Conservation (phyloP, 2,329 filamentous ascomycete species). For the Colletotrichum tropicale region DNA sequence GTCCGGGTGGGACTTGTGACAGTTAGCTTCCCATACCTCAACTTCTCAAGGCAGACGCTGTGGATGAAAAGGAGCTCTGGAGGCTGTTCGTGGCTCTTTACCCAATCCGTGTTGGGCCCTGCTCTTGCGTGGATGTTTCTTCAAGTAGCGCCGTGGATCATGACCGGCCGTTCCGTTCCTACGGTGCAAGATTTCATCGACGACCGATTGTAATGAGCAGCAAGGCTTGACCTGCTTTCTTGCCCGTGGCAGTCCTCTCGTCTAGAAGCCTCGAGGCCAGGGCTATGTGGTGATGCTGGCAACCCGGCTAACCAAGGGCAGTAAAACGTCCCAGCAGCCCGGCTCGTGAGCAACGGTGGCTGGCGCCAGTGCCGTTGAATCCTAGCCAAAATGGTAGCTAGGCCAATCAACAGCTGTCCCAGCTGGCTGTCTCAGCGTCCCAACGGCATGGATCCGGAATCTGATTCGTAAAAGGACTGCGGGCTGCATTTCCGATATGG, state of each 20-base stretch:
- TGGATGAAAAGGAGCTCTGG: background rate
- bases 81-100: background rate
- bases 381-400: background rate
- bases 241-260: background rate
- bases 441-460: slow-evolving; percentile 18
- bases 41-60: background rate
- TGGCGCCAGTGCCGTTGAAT: slow-evolving; percentile 8
- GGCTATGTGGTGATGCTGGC: background rate
- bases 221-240: background rate
- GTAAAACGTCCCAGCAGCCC: background rate
- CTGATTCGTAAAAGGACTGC: slow-evolving; percentile 11
- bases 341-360: slow-evolving; percentile 7
- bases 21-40: background rate
- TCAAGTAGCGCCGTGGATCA: slow-evolving; percentile 3
- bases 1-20: background rate
- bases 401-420: slow-evolving; percentile 2
- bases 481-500: slow-evolving; percentile 14
- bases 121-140: background rate
- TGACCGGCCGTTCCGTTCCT: slow-evolving; percentile 1
- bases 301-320: background rate
- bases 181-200: background rate
- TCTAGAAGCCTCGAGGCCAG: background rate
- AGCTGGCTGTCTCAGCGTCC: slow-evolving; percentile 8
- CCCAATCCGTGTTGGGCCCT: background rate
- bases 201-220: background rate